Base-by-base conservation (phyloP, 208 protist species). In the Acanthamoeba lenticulata region DNA sequence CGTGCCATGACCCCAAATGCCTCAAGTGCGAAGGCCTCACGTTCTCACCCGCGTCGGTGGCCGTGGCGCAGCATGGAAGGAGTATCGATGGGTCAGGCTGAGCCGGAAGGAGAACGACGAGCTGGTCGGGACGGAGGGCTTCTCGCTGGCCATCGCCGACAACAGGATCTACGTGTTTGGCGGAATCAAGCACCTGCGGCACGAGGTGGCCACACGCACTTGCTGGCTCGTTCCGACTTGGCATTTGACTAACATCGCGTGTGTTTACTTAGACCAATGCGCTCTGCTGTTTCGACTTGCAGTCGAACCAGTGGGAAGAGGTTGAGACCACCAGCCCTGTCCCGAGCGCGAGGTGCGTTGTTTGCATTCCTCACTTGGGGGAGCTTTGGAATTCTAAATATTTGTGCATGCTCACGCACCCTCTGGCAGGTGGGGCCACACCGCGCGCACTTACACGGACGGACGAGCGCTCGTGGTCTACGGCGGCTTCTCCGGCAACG, bases 361-460 rank as follows among this genome's bases (percentile, higher is more conserved):
- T n/a, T n/a, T n/a, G n/a, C n/a, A n/a, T n/a, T n/a, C n/a, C n/a
- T n/a, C n/a, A n/a, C n/a, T n/a, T n/a, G n/a, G n/a, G n/a, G n/a
- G n/a, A n/a, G n/a, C n/a, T n/a, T n/a, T n/a, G n/a, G n/a, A n/a
- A n/a, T n/a, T n/a, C n/a, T n/a, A n/a, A n/a, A n/a, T n/a, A n/a
- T n/a, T n/a, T n/a, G n/a, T n/a, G n/a, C n/a, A n/a, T n/a, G n/a
- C n/a, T n/a, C n/a, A n/a, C n/a, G n/a, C n/a, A n/a, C n/a, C n/a
- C n/a, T n/a, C n/a, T n/a, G n/a, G n/a, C 29, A 74, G 65, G 42
- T 74, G 65, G 65, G 65, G 65, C 9, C 65, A 74, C 65, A 74
- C 65, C 1, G 65, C 65, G 65, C 65, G 65, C 0, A 2, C 29
- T 1, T 34, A 74, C 15, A 5, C 65, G 42, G 29, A n/a, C 1